Evolutionary conservation across 805 yeast species (phyloP).

Genomic region (Cyberlindnera petersonii): DNA sequence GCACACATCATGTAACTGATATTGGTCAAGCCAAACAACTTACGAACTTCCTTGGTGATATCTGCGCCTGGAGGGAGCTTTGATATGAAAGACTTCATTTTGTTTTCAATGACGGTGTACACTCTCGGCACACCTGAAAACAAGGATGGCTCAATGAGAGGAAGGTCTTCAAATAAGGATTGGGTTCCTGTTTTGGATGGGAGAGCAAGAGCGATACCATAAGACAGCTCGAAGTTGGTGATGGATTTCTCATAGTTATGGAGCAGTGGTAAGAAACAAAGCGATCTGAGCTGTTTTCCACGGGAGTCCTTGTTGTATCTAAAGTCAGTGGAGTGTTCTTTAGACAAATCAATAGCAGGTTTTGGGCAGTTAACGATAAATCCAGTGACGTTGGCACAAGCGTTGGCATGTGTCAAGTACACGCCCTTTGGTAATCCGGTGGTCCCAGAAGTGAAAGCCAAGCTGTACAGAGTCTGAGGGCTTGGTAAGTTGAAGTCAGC

Average conservation of each 20-base stretch:
- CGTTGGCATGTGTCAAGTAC: constrained; percentile 54
- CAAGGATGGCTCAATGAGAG: constrained; percentile 41
- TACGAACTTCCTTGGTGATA: constrained; percentile 23
- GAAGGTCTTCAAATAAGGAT: constrained; percentile 46
- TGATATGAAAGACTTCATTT: constrained; percentile 17
- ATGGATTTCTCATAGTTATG: constrained; percentile 54
- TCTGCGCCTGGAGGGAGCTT: constrained; percentile 5
- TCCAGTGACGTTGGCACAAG: constrained; percentile 35
- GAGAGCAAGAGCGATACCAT: constrained; percentile 44
- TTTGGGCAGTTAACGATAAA: constrained; percentile 28
- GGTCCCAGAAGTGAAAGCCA: constrained; percentile 62
- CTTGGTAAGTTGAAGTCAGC: constrained; percentile 28
- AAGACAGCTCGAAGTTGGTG: constrained; percentile 35
- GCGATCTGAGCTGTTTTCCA: constrained; percentile 23
- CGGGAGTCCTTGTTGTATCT: constrained; percentile 17
- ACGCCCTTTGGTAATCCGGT: constrained; percentile 65
- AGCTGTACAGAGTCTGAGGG: constrained; percentile 42
- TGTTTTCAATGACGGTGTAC: constrained; percentile 43
- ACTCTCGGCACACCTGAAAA: constrained; percentile 55
- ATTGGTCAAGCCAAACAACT: constrained; percentile 37
- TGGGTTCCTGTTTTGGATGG: constrained; percentile 41
- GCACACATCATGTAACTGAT: constrained; percentile 37
- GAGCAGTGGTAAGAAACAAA: constrained; percentile 49
- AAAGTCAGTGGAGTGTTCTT: constrained; percentile 12
- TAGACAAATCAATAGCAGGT: constrained; percentile 23